Conservation (phyloP, 306 rosid species). For the Cicer pinnatifidum region DNA sequence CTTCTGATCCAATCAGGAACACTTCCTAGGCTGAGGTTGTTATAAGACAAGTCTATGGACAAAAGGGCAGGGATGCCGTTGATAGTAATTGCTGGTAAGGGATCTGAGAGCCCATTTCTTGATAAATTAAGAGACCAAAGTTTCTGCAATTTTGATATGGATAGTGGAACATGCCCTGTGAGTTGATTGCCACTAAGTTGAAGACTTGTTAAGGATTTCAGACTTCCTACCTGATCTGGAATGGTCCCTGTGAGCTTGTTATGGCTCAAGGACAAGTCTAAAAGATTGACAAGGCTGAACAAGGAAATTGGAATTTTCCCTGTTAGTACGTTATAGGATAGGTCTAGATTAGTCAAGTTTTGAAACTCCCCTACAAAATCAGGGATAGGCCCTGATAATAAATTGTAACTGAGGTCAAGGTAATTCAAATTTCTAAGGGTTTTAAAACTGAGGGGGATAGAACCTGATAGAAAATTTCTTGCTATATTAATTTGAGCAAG, state of each 20-base stretch:
- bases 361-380: constrained; percentile 62
- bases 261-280: constrained; percentile 72
- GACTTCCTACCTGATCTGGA: constrained; percentile 68
- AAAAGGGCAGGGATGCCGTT: constrained; percentile 77
- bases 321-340: constrained; percentile 69
- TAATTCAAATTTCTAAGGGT: constrained; percentile 59
- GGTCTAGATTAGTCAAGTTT: constrained; percentile 69
- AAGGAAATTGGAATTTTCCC: constrained; percentile 77
- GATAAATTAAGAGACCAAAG: constrained; percentile 91
- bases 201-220: constrained; percentile 73
- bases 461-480: constrained; percentile 69
- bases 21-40: constrained; percentile 71
- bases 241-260: constrained; percentile 81
- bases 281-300: constrained; percentile 65
- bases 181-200: constrained; percentile 71
- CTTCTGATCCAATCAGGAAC: constrained; percentile 87
- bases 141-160: constrained; percentile 73
- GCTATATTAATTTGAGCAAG: constrained; percentile 71
- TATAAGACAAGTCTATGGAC: constrained; percentile 87
- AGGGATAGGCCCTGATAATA: constrained; percentile 67
- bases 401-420: constrained; percentile 83
- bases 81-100: constrained; percentile 63
- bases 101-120: constrained; percentile 69
- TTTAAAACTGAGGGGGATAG: constrained; percentile 66
- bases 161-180: constrained; percentile 67